Evolutionary conservation across 371 early-diverging fungal species (phyloP), one percentile per base, ranked within the genome.

Genomic region (Mucor lusitanicus): DNA sequence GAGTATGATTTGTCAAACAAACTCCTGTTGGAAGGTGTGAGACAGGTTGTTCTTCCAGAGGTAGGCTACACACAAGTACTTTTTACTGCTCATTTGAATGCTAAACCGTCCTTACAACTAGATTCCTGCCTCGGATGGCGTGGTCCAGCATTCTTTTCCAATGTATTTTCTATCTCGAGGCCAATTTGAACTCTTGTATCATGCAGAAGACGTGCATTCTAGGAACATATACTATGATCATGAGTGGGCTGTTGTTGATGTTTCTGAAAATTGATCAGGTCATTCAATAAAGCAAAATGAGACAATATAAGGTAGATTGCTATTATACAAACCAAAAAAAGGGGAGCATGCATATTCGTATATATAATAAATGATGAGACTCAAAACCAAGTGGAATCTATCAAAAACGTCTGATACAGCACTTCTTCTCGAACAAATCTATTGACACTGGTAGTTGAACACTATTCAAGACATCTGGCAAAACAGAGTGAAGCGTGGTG

Each of bases 111-210:
- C 37, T 53, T 6, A 12, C 25, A 19, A 39, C 7, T 50, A 81
- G 82, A 71, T 75, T 46, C 75, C 80, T 19, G 63, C 70, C n/a
- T 35, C 35, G 0, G 32, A 37, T 64, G 70, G 67, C 11, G 28
- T 53, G n/a, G 54, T 54, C 11, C 35, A 62, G 2, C 64, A 72
- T 35, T 46, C 62, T 12, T 46, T 89, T 21, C 87, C 90, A 0
- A 73, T 88, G 15, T 88, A 85, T 69, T 89, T 89, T 68, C 70
- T 87, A 64, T 86, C 88, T 48, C 76, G 86, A 19, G 90, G 90
- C 17, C 82, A 83, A 59, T 89, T 81, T 71, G 85, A 87, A 70
- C 74, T 89, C 27, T 72, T 88, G 3, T 88, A 87, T 70, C 88
- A 89, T 70, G 86, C 82, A n/a, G 88, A 89, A 68, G 88, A 89